Evolutionary conservation across 2,329 filamentous ascomycete genomes (phyloP).

Genomic region (Arthroderma sp.): DNA sequence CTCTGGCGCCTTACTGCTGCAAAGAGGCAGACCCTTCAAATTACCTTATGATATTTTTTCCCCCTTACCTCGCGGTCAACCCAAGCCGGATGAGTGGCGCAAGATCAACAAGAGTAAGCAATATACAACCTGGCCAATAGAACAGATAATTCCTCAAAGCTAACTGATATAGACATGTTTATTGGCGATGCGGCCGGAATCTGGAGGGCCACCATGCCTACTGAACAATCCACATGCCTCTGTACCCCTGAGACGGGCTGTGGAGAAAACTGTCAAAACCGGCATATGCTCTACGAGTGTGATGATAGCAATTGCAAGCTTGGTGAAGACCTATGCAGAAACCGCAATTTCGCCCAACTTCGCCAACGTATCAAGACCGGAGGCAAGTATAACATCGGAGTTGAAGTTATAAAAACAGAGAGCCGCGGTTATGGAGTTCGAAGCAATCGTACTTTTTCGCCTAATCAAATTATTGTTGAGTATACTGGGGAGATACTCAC

Average conservation of each 20-base stretch:
- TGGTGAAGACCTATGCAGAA: constrained; percentile 61
- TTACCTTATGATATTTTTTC: constrained; percentile 84
- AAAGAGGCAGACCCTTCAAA: constrained; percentile 69
- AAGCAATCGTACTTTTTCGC: constrained; percentile 73
- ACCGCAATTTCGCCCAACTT: constrained; percentile 76
- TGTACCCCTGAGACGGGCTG: constrained; percentile 70
- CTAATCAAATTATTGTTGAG: constrained; percentile 94
- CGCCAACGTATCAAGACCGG: constrained; percentile 62
- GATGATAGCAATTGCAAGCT: constrained; percentile 79
- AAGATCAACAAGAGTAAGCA: constrained; percentile 81
- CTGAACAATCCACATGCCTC: constrained; percentile 65
- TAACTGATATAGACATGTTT: constrained; percentile 59
- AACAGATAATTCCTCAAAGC: not conserved
- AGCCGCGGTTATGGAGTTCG: constrained; percentile 87
- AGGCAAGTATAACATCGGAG: constrained; percentile 79
- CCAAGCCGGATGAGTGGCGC: constrained; percentile 85
- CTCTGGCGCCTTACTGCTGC: constrained; percentile 56
- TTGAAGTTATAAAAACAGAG: constrained; percentile 83
- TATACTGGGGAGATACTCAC: constrained; percentile 98
- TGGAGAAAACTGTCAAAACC: constrained; percentile 81
- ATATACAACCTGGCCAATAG: not conserved
- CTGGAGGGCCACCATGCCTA: constrained; percentile 68
- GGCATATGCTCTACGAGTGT: constrained; percentile 96
- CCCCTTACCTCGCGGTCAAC: constrained; percentile 70
- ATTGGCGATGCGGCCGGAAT: constrained; percentile 68